Conservation (phyloP, 208 protist species). For the Crithidia sp. region DNA sequence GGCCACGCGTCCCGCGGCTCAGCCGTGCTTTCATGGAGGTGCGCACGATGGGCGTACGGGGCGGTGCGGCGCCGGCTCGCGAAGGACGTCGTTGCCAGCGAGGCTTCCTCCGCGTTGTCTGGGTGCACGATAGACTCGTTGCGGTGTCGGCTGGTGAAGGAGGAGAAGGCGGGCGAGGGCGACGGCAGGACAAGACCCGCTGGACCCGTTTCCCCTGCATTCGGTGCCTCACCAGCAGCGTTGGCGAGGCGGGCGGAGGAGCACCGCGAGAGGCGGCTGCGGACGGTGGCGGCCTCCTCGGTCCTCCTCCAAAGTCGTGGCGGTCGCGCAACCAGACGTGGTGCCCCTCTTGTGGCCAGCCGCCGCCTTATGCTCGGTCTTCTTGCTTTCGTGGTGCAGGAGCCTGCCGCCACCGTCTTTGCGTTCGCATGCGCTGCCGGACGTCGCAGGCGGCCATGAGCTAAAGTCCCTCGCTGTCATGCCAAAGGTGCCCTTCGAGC, state of each 20-base stretch:
- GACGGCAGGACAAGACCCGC: background rate
- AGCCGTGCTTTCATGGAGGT: constrained; percentile 4
- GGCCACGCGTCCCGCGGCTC: constrained; percentile 4
- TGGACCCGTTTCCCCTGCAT: background rate
- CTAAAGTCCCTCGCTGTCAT: constrained; percentile 28
- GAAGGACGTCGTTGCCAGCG: background rate
- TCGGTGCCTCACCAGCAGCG: background rate
- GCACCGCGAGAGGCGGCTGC: background rate
- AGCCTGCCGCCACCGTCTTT: no score
- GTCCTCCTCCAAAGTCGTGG: no score
- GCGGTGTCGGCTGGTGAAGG: background rate
- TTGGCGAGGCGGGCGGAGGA: background rate
- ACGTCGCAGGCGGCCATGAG: no score
- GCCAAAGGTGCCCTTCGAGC: constrained; percentile 9
- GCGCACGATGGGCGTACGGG: background rate
- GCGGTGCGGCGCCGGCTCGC: background rate
- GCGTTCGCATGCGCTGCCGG: no score
- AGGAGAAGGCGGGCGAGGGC: background rate
- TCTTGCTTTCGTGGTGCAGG: no score
- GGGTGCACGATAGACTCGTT: background rate
- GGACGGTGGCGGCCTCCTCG: background rate
- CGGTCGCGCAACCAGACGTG: no score
- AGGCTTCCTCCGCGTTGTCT: background rate
- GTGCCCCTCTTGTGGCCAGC: no score
- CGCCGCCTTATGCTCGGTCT: no score